Base-by-base conservation (phyloP, 1,139 yeast genomes). In the Blastobotrys buckinghamii region DNA sequence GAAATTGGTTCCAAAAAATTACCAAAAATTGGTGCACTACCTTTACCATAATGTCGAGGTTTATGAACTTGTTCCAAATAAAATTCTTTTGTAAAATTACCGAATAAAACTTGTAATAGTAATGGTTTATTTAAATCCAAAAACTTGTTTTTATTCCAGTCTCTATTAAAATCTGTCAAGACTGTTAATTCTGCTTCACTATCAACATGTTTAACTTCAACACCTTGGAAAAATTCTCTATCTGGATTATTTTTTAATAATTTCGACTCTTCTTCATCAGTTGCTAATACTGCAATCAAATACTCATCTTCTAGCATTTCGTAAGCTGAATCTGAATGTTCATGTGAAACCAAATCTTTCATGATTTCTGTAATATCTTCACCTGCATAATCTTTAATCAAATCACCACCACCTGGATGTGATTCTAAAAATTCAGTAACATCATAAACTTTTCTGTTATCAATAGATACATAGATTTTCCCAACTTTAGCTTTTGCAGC, bases 11-110 rank as follows among this genome's bases (percentile, higher is more conserved):
- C 92, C 46, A 84, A 64, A 64, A 82, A 79, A 65, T 82, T 82
- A 50, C 90, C 90, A 64, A 84, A 84, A 45, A 84, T 61, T 6
- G 90, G 96, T 15, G 98, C 98, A 2, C 96, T 86, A 9, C 97
- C 97, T 59, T 82, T 76, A 56, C 88, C 88, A 61, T 82, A 84
- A 68, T 92, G 98, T 64, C 98, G 82, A 49, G 98, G 98, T 67
- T 97, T 81, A 68, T 92, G 98, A 41, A 92, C 94, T 69, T 92
- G 97, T 65, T 89, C 96, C 63, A 92, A 75, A 67, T 92, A 92
- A 63, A 92, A 92, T 44, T 86, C 95, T 66, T 87, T 90, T 41
- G 84, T 63, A 72, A 88, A 92, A 42, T 77, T 75, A 39, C 89
- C 81, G 53, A 76, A 74, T 53, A 87, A 69, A 46, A 92, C 86